Conservation (phyloP, 2,329 filamentous ascomycete species). For the Aspergillus carbonarius region DNA sequence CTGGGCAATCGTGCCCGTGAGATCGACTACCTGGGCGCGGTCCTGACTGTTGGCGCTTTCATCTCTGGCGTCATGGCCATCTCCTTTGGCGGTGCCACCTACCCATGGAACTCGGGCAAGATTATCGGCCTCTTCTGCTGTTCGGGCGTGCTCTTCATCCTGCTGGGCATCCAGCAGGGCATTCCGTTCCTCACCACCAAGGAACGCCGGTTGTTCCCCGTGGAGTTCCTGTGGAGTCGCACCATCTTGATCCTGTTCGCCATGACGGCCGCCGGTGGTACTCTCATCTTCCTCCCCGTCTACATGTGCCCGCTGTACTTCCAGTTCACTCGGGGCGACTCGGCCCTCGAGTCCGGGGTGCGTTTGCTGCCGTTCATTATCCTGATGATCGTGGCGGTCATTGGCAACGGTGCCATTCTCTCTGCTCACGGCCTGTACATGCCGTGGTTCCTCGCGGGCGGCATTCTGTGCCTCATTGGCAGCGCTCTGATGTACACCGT, state of each 20-base stretch:
- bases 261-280: not conserved
- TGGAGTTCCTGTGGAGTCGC: constrained; percentile 35
- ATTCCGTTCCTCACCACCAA: constrained; percentile 45
- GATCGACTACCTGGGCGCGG: constrained; percentile 37
- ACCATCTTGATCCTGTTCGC: not conserved
- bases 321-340: constrained; percentile 50
- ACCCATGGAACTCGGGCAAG: constrained; percentile 46
- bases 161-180: constrained; percentile 50
- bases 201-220: constrained; percentile 50
- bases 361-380: constrained; percentile 31
- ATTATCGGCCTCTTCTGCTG: constrained; percentile 23
- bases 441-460: constrained; percentile 27
- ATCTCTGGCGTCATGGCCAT: constrained; percentile 48
- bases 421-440: constrained; percentile 12
- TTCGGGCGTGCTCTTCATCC: constrained; percentile 45
- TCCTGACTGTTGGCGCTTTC: constrained; percentile 47
- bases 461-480: constrained; percentile 22
- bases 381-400: constrained; percentile 14
- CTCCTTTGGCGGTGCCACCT: constrained; percentile 52
- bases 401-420: constrained; percentile 24
- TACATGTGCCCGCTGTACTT: constrained; percentile 50
- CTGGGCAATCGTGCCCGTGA: constrained; percentile 40
- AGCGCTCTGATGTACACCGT: constrained; percentile 22
- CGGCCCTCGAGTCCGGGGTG: constrained; percentile 27
- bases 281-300: not conserved